Conservation (phyloP, 23 red algal genomes). For the Gracilariopsis chorda region DNA sequence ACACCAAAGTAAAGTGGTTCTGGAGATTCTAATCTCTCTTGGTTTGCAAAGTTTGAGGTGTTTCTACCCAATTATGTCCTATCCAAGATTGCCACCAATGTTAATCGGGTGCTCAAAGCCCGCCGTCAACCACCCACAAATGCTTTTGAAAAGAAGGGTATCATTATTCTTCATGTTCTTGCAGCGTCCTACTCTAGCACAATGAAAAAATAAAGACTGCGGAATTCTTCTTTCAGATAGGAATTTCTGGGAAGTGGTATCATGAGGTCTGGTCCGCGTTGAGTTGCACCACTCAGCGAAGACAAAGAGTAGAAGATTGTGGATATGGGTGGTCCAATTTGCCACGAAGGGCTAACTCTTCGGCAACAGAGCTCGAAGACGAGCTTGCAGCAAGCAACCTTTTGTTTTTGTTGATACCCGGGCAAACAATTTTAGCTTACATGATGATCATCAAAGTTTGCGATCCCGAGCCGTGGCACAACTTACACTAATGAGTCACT, state of each 20-base stretch:
- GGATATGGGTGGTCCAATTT: too few species aligned
- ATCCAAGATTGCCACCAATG: too few species aligned
- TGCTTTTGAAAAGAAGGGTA: too few species aligned
- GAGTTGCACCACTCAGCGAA: not conserved
- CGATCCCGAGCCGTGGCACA: not conserved
- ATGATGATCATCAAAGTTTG: constrained; percentile 15
- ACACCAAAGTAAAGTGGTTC: too few species aligned
- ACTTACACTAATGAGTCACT: not conserved
- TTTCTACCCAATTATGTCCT: too few species aligned
- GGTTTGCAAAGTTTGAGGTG: too few species aligned
- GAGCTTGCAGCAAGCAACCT: constrained; percentile 16
- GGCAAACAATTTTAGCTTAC: not conserved
- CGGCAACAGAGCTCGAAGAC: not conserved
- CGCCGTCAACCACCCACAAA: too few species aligned
- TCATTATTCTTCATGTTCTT: too few species aligned
- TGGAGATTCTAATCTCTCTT: too few species aligned
- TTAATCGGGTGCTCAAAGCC: too few species aligned
- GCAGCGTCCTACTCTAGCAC: too few species aligned
- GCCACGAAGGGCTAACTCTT: not conserved
- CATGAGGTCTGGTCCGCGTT: not conserved
- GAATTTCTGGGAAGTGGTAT: not conserved
- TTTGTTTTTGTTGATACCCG: not conserved
- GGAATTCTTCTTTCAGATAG: not conserved
- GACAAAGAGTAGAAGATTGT: not conserved
- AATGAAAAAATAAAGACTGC: too few species aligned